phyloP scores from a whole-genome alignment of 2,329 filamentous ascomycete genomes.

The Aspergillus sp. region DNA sequence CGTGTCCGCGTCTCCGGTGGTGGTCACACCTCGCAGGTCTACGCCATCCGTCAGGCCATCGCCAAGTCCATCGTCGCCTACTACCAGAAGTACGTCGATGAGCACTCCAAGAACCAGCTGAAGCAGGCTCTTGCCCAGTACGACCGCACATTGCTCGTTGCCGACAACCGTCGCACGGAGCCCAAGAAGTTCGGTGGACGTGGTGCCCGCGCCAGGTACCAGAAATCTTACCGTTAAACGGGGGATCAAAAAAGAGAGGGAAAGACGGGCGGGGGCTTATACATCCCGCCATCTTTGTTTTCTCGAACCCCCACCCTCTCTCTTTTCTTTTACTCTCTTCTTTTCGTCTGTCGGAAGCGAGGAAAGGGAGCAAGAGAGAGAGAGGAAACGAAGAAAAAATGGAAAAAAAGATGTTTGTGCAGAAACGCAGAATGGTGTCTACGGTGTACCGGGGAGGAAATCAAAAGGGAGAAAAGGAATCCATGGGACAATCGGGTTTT shows the following conservation, averaged over 20 bases:
- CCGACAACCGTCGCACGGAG: slow-evolving; percentile 98
- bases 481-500: slow-evolving; percentile 9
- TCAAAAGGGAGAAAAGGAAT: slow-evolving; percentile 7
- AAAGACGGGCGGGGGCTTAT: background rate
- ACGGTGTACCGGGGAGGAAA: slow-evolving; percentile 16
- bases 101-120: slow-evolving; percentile 99
- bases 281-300: slow-evolving; percentile 6
- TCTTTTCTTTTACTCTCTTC: slow-evolving; percentile 1
- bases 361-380: background rate
- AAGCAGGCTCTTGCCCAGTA: slow-evolving; percentile 96
- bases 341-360: background rate
- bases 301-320: slow-evolving; percentile 18
- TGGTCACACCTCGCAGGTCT: slow-evolving; percentile 97
- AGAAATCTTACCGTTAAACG: slow-evolving; percentile 97
- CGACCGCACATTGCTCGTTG: slow-evolving; percentile 95
- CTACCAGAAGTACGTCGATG: slow-evolving; percentile 99
- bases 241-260: background rate
- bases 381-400: slow-evolving; percentile 4
- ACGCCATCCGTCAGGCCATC: slow-evolving; percentile 98
- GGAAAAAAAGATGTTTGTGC: slow-evolving; percentile 11
- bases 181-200: slow-evolving; percentile 89
- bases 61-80: slow-evolving; percentile 96
- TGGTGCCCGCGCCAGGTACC: slow-evolving; percentile 93
- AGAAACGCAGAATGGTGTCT: slow-evolving; percentile 15
- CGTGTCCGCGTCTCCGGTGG: slow-evolving; percentile 93